Percentiles rank a stretch among this genome's conserved stretches.
These are phyloP conservation scores for Penicillium sp. DNA, from an alignment of 2,329 filamentous ascomycete species.

Conservation along the genomic window DNA sequence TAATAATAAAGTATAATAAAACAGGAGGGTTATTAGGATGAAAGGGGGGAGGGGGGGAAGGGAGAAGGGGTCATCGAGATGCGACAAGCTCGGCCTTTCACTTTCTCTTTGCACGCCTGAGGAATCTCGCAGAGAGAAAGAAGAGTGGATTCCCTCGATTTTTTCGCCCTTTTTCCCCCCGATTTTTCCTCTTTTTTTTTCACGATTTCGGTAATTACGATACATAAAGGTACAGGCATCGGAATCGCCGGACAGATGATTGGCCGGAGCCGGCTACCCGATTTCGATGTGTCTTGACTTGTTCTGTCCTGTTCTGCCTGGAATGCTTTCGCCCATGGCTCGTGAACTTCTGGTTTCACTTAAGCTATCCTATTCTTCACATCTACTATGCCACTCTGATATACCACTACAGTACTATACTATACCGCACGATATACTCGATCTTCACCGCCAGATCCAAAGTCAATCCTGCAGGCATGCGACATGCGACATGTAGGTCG, in stretches of 20 bases:
- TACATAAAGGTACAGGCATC: slow-evolving; percentile 22
- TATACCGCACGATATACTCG: neutral
- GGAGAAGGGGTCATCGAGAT: slow-evolving; percentile 25
- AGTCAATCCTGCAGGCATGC: neutral
- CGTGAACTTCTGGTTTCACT: slow-evolving; percentile 4
- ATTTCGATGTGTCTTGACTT: slow-evolving; percentile 2
- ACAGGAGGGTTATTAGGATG: slow-evolving; percentile 18
- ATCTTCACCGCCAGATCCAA: neutral
- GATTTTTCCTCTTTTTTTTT: slow-evolving; percentile 16
- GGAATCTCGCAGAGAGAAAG: too few species aligned
- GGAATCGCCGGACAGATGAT: slow-evolving; percentile 29
- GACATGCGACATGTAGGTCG: neutral
- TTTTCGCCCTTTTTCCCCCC: slow-evolving; percentile 17
- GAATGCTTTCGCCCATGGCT: slow-evolving; percentile 8
- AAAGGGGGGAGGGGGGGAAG: slow-evolving; percentile 18
- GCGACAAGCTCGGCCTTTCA: slow-evolving; percentile 18
- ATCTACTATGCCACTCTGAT: neutral
- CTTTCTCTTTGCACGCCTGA: slow-evolving; percentile 20
- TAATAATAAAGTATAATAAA: slow-evolving; percentile 21
- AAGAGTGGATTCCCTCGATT: slow-evolving; percentile 16
- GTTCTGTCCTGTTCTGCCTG: slow-evolving; percentile 10
- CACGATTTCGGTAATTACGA: slow-evolving; percentile 15
- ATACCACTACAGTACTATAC: neutral
- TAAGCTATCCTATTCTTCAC: neutral
- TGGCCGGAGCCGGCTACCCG: slow-evolving; percentile 20